Percentiles rank a stretch among this genome's conserved stretches.
Evolutionary conservation across 108 stramenopile genomes (phyloP).

Genomic region (Pseudonitzschia multiseries): DNA sequence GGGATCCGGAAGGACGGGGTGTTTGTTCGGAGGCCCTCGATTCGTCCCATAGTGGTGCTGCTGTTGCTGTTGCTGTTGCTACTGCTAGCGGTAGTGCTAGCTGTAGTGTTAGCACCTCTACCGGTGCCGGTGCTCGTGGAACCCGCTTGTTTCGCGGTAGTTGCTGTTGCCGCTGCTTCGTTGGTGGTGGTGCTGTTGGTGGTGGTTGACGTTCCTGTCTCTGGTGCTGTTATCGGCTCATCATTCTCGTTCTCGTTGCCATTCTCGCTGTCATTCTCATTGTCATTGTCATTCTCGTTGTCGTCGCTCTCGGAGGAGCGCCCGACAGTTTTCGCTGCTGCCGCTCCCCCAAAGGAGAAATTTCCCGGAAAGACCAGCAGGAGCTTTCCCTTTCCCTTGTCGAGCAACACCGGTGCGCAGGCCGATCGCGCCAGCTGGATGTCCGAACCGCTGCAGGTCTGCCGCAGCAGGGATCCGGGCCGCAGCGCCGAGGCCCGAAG

Average conservation of each 20-base stretch:
- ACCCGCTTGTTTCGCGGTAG: not conserved
- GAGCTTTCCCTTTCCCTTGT: constrained; percentile 40
- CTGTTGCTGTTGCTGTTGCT: too few relatives aligned
- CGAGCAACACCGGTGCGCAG: constrained; percentile 22
- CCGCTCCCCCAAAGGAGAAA: constrained; percentile 22
- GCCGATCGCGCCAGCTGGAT: constrained; percentile 41
- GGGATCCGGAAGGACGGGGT: constrained; percentile 35
- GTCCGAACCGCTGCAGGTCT: constrained; percentile 40
- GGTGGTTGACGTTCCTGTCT: constrained; percentile 9
- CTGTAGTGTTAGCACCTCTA: constrained; percentile 27
- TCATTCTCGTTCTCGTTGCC: constrained; percentile 9
- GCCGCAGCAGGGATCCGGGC: constrained; percentile 37
- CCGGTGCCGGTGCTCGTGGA: constrained; percentile 13
- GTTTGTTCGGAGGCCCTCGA: constrained; percentile 34
- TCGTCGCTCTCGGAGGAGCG: too few relatives aligned
- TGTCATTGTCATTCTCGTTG: not conserved
- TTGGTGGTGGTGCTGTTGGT: not conserved
- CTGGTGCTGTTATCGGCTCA: constrained; percentile 5
- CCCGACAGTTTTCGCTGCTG: too few relatives aligned
- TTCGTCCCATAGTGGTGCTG: constrained; percentile 38
- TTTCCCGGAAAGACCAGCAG: constrained; percentile 42
- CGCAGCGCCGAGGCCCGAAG: constrained; percentile 22
- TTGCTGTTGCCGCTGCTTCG: not conserved
- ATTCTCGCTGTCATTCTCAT: constrained; percentile 1
- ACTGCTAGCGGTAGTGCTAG: too few relatives aligned